Evolutionary conservation across 306 rosid genomes (phyloP).

Genomic region (Lathyrus aphaca): DNA sequence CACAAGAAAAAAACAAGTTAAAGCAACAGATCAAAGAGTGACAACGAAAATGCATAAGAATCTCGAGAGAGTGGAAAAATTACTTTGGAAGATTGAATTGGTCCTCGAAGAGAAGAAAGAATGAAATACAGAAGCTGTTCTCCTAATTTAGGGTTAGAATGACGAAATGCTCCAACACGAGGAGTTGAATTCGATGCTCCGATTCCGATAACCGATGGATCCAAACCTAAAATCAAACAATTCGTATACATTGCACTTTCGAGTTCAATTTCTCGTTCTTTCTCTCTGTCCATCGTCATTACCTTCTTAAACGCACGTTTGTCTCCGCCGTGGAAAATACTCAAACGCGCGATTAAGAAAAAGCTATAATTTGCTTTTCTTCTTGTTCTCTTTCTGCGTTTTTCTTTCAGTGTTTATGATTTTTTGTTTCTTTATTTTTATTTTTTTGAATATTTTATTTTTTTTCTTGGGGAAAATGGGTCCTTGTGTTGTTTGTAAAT

Average conservation of each 20-base stretch:
- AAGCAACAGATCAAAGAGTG: conserved; percentile 23
- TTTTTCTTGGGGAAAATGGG: neutral
- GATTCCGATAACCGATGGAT: conserved; percentile 90
- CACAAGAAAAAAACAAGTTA: neutral
- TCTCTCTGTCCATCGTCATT: conserved; percentile 99
- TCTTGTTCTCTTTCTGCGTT: conserved; percentile 9
- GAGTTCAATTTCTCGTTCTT: conserved; percentile 97
- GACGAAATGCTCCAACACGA: conserved; percentile 95
- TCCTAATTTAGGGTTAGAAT: conserved; percentile 96
- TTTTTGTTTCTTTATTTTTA: neutral
- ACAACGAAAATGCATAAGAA: neutral
- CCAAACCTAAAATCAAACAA: conserved; percentile 92
- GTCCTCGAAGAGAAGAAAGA: conserved; percentile 92
- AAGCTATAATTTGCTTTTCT: neutral
- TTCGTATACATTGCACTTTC: conserved; percentile 99
- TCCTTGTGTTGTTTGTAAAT: conserved; percentile 12
- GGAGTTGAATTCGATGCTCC: conserved; percentile 83
- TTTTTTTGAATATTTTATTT: neutral
- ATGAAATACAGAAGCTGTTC: conserved; percentile 97
- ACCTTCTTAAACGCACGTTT: conserved; percentile 36
- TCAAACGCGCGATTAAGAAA: neutral
- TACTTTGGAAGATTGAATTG: conserved; percentile 92
- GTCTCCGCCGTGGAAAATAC: no score
- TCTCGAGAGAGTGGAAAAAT: neutral
- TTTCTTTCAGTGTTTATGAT: neutral